Conservation (phyloP, 2,329 filamentous ascomycete species). For the Teratosphaeria nubilosa region DNA sequence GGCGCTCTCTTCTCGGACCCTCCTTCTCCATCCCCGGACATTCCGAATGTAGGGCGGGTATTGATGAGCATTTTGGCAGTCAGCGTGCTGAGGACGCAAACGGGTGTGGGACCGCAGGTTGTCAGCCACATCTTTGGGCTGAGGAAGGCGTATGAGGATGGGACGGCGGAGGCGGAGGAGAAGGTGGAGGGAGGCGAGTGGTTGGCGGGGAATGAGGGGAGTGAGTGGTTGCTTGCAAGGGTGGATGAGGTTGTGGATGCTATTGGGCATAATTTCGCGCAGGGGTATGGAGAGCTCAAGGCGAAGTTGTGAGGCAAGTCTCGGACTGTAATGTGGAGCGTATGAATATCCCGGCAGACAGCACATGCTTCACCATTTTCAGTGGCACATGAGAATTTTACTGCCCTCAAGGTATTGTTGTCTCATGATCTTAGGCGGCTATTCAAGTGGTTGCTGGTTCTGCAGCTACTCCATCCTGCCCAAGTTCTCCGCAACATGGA, state of each 20-base stretch:
- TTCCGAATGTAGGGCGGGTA: constrained; percentile 54
- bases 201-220: constrained; percentile 57
- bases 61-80: constrained; percentile 66
- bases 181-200: constrained; percentile 51
- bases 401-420: background rate
- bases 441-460: background rate
- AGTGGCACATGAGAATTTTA: background rate
- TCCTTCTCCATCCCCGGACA: constrained; percentile 17
- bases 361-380: background rate
- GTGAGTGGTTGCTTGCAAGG: constrained; percentile 50
- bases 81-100: constrained; percentile 65
- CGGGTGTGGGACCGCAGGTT: constrained; percentile 74
- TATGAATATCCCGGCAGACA: background rate
- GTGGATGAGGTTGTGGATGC: constrained; percentile 51
- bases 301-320: constrained; percentile 26
- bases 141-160: constrained; percentile 64
- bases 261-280: constrained; percentile 46
- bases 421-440: background rate
- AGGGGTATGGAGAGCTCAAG: constrained; percentile 35
- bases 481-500: constrained; percentile 51
- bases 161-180: constrained; percentile 41
- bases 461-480: constrained; percentile 36
- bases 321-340: background rate
- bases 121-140: constrained; percentile 72
- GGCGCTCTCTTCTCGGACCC: constrained; percentile 64